Evolutionary conservation across 192 early-diverging fungal species (phyloP), one percentile per base, ranked within the genome.

Genomic region (Jimgerdemannia lactiflua): DNA sequence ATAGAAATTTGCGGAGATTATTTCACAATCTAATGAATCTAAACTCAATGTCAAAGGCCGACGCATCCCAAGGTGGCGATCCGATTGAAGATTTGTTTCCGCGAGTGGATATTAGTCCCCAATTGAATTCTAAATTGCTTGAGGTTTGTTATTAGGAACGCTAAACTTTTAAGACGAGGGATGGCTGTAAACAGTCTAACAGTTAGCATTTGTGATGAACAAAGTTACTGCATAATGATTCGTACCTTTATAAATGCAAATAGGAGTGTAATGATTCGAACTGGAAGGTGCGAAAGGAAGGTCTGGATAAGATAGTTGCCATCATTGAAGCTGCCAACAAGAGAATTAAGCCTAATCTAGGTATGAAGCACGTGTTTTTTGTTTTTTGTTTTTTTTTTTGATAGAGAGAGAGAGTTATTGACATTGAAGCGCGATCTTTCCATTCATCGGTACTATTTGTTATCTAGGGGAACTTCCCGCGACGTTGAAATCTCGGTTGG

Each of bases 241-340:
- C 29, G 29, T 29, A 29, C 0, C 1, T 29, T 29, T 29, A 29
- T 29, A 29, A 29, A 29, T 29, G 29, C 0, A 29, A 14, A 59
- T 59, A 93, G 64, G 88, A 94, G 41, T 88, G 94, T 66, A 86
- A 85, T 40, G 93, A 97, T 81, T 85, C 86, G 68, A 92, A 95
- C 70, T 99, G 98, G 98, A 97, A 96, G 80, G 84, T 90, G 54
- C 90, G 98, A 67, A 97, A 98, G 78, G 96, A 94, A 54, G 98
- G 85, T 2, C 77, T 99, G 69, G 97, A 98, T 7, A 90, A 94
- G 75, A 86, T 98, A 8, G 82, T 88, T 29, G 88, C 76, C 3
- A 90, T 96, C 54, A 77, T 99, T 40, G 90, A 93, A 43, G 80
- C 82, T 7, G 88, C 94, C 39, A 95, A 95, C 80, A 91, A 95